Evolutionary conservation across 208 protist genomes (phyloP), one percentile per base, ranked within the genome.

Genomic region (Angomonas desouzai): DNA sequence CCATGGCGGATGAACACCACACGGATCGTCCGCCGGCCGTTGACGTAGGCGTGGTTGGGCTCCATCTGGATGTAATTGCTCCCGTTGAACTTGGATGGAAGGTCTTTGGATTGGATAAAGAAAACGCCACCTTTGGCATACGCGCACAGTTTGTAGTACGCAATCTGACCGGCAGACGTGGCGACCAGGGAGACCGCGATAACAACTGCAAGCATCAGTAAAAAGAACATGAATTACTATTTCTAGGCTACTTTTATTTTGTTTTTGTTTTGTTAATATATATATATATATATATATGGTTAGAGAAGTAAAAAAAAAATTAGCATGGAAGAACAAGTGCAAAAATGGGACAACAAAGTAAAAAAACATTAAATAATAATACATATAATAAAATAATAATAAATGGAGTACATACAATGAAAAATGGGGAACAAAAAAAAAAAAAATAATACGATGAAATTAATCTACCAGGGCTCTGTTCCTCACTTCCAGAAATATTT

Each of bases 1-100:
- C 93, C 93, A 68, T 97, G 93, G 13, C 93, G 85, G 58, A 97
- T 77, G 55, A 97, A 96, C n/a, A 95, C 80, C 7, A 97, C 55
- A n/a, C 86, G 79, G 48, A 96, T 82, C 2, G 66, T 77, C 29
- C 87, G 86, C 53, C 62, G 83, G 18, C 77, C 83, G 34, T 68
- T 62, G 1, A 38, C 28, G 69, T 79, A 71, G 56, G 67, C 65
- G 25, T 48, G 10, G 59, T 43, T 38, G 18, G 28, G 40, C 27
- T 78, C 47, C 69, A 88, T 83, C 29, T 57, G 64, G 36, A 94
- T 74, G 59, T 73, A 87, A 72, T 94, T 94, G 47, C 59, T 87
- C 0, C 89, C 81, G 28, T 30, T 66, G 70, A 83, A 92, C 30
- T 48, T 11, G n/a, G 65, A 81, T 16, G 89, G 89, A 30, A 92